phyloP scores from a whole-genome alignment of 1,139 yeast genomes.

The Kurtzmaniella quercitrusa region DNA sequence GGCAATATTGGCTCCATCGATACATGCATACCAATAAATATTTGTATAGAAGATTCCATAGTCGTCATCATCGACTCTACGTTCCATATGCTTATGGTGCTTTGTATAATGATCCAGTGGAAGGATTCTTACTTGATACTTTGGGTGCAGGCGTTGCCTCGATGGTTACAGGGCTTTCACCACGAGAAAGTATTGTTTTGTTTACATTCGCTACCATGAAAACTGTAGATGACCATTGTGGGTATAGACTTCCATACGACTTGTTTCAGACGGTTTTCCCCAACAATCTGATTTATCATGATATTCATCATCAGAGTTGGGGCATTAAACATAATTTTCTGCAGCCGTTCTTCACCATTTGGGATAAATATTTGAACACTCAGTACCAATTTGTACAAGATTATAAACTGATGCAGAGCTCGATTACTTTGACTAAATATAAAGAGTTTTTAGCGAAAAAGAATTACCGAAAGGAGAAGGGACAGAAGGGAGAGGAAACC shows the following conservation, averaged over 20 bases:
- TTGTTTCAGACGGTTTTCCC: conserved; percentile 88
- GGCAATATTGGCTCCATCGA: conserved; percentile 93
- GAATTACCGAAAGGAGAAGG: not conserved
- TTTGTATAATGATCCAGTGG: conserved; percentile 86
- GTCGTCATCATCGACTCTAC: conserved; percentile 89
- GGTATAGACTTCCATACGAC: conserved; percentile 87
- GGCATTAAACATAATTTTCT: conserved; percentile 91
- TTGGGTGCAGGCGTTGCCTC: conserved; percentile 86
- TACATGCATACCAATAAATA: conserved; percentile 79
- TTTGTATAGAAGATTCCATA: conserved; percentile 78
- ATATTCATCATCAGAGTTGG: conserved; percentile 94
- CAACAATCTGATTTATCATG: conserved; percentile 92
- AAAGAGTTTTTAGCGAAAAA: conserved; percentile 51
- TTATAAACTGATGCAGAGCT: conserved; percentile 52
- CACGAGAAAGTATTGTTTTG: conserved; percentile 71
- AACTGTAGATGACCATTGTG: conserved; percentile 98
- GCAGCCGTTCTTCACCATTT: conserved; percentile 94
- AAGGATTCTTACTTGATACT: conserved; percentile 90
- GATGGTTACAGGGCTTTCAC: conserved; percentile 55
- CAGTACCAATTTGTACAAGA: conserved; percentile 64
- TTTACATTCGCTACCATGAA: conserved; percentile 89
- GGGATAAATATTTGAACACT: conserved; percentile 77
- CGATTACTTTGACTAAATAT: conserved; percentile 59
- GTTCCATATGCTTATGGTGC: conserved; percentile 98
- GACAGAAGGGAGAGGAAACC: not conserved